Base-by-base conservation (phyloP, 345 rosid genomes). In the Camelina laxa region DNA sequence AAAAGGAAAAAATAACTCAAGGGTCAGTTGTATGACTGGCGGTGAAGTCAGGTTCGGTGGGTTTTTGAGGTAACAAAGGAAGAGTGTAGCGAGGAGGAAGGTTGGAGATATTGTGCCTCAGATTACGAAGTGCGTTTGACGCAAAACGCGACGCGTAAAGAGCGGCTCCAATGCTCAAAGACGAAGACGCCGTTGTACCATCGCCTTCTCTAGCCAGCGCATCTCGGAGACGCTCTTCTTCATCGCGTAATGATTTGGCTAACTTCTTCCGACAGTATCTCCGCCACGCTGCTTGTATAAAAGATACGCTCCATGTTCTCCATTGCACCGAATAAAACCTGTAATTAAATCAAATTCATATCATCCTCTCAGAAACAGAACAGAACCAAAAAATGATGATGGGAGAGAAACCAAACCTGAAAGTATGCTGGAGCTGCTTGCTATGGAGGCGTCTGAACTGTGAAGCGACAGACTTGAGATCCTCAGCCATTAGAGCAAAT, bases 61-160 rank as follows among this genome's bases (percentile, higher is more conserved):
- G 87, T 64, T 84, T 84, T 42, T 60, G 83, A 62, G 84, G 85
- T 13, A 84, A 39, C 58, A 78, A 11, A 22, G 85, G 75, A 42
- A 83, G 82, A 55, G 56, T 76, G 79, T 20, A 75, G 55, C 72
- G 77, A 58, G 65, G 63, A 72, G 67, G 75, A 16, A 70, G 49
- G 61, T 62, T 61, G 19, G 47, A 80, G 21, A 41, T 57, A 16
- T 24, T 78, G 56, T 60, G 83, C 74, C 82, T 67, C 38, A 86
- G 22, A 49, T 60, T 78, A 22, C 74, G 67, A 20, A 86, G 67
- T 11, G 75, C 82, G 55, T 73, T 84, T 74, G 87, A 74, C 0
- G 88, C 88, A 27, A 86, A 84, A 56, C 72, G 63, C 24, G 90
- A 87, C 19, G 80, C 90, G 64, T 73, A 81, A 7, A 87, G 12